Evolutionary conservation across 2,329 filamentous ascomycete species (phyloP), one percentile per base, ranked within the genome.

Genomic region (Phoma sp.): DNA sequence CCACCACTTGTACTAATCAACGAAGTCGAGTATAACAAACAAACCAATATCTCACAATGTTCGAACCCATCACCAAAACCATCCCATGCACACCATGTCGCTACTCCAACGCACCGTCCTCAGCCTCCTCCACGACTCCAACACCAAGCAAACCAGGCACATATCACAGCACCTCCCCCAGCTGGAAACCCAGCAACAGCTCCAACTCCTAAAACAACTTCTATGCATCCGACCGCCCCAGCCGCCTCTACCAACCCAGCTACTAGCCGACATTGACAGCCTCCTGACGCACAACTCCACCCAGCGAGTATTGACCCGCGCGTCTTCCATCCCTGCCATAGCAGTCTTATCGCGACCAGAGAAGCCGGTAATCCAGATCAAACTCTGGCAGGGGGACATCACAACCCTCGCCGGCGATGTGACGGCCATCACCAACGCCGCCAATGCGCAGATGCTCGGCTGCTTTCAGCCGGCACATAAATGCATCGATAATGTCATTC

Each of bases 401-500:
- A 75, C 73, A 8, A 63, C 67, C 0, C 58, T 76, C 10, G 51
- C 58, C 0, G 43, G 40, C 43, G 64, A 67, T 25, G 63, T 71
- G 15, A 74, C 70, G 1, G 73, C 73, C 7, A 73, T 76, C 45
- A 69, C 69, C 10, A 76, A 76, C 43, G 73, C 74, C 9, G 74
- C 73, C 13, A 76, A 75, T 47, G 62, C 66, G 4, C 65, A 64
- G 10, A 62, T 75, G 53, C 64, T 76, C 2, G 74, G 73, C 0
- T 76, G 74, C 56, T 76, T 76, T 51, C 65, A 68, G 46, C 70
- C 73, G 0, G 57, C 48, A 1, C 73, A 75, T 43, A 63, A 57
- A 17, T 76, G 74, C 45, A 76, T 76, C 44, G 74, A 76, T 56
- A 75, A 75, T 43, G 65, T 70, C 1, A 76, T 76, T 37, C 73